phyloP scores from a whole-genome alignment of 495 filamentous ascomycete genomes.

The Gamarada debralockiae region DNA sequence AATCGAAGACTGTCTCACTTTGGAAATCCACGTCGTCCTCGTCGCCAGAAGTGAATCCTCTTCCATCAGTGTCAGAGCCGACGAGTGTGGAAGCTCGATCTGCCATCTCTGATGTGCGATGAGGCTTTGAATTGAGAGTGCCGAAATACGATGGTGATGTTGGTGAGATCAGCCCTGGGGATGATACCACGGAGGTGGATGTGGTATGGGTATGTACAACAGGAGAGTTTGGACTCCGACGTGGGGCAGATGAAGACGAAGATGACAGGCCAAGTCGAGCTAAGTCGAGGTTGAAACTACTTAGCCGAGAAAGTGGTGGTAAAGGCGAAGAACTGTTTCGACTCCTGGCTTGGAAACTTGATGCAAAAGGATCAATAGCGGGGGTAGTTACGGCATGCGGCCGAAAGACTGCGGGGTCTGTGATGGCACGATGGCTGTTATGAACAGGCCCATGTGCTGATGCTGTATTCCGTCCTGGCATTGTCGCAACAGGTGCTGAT shows the following conservation, averaged over 20 bases:
- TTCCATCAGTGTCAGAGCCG: constrained; percentile 77
- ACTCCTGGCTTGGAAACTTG: constrained; percentile 28
- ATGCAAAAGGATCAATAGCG: constrained; percentile 18
- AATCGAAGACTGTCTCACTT: constrained; percentile 91
- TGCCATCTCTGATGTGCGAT: constrained; percentile 16
- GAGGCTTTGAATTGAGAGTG: constrained; percentile 5
- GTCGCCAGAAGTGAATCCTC: constrained; percentile 69
- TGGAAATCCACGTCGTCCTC: constrained; percentile 84
- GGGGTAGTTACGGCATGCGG: constrained; percentile 7
- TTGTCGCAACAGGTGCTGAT: constrained; percentile 34
- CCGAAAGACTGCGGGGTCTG: constrained; percentile 17
- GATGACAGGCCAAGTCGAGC: constrained; percentile 34
- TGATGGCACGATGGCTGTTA: constrained; percentile 7
- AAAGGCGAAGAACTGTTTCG: constrained; percentile 52
- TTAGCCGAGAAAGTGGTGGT: constrained; percentile 51
- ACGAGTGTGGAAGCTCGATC: constrained; percentile 79
- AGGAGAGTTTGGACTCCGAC: constrained; percentile 27
- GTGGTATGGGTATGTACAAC: constrained; percentile 15
- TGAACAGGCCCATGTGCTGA: constrained; percentile 16
- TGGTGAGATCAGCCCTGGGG: constrained; percentile 6
- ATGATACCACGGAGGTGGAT: constrained; percentile 14
- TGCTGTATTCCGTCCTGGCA: constrained; percentile 12
- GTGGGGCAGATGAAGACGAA: constrained; percentile 31
- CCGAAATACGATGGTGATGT: constrained; percentile 9
- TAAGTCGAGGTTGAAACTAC: constrained; percentile 53